A percentile compares a stretch with the other conserved stretches of the same genome.
Evolutionary conservation across 2,329 filamentous ascomycete genomes (phyloP).

Genomic region (Chaetoscypha palmicola): DNA sequence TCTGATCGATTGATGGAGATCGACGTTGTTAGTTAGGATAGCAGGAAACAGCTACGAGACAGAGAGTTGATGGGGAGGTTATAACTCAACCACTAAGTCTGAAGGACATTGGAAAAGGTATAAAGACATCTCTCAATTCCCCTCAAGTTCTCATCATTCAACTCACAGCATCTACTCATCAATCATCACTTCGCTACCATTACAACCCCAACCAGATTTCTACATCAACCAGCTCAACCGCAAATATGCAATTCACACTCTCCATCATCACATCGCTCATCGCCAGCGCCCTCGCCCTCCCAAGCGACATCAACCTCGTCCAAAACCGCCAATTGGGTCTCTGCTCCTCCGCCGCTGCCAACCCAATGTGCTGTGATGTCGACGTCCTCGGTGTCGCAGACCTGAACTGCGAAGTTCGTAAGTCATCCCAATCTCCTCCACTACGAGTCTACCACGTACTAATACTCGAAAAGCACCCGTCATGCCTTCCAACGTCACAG

Average conservation of each 20-base stretch:
- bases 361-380: conserved; percentile 52
- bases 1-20: conserved; percentile 7
- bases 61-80: too few species aligned
- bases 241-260: conserved; percentile 21
- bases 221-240: conserved; percentile 10
- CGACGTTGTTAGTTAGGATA: too few species aligned
- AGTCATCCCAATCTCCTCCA: too few species aligned
- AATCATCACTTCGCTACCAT: conserved; percentile 9
- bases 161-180: too few species aligned
- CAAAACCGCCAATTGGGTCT: conserved; percentile 33
- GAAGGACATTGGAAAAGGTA: neutral
- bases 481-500: conserved; percentile 37
- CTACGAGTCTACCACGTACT: too few species aligned
- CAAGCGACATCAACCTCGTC: conserved; percentile 26
- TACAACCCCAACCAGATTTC: conserved; percentile 37
- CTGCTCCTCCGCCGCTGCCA: conserved; percentile 34
- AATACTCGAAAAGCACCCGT: conserved; percentile 30
- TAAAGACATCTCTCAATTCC: conserved; percentile 14
- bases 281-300: conserved; percentile 21
- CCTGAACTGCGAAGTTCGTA: conserved; percentile 50
- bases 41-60: conserved; percentile 6
- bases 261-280: conserved; percentile 10
- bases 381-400: conserved; percentile 52
- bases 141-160: conserved; percentile 6
- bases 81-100: too few species aligned